These are phyloP conservation scores for Chondrus crispus DNA, from an alignment of 23 red algal genomes.

Conservation along the genomic window DNA sequence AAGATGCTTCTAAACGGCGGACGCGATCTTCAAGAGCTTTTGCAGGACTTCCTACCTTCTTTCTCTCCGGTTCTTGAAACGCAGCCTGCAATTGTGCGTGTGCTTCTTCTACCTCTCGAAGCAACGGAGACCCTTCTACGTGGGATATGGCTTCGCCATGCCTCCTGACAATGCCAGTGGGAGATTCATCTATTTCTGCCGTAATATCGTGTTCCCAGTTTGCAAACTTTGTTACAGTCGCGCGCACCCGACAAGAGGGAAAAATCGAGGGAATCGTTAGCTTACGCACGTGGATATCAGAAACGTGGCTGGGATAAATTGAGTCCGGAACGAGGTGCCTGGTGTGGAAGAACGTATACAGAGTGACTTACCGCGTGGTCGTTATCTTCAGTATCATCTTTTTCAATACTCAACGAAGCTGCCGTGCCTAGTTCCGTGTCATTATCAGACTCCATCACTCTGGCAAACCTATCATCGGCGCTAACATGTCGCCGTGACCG, in stretches of 20 bases:
- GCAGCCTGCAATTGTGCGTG: constrained; percentile 49
- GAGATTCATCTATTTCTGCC: neutral
- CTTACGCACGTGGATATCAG: too few relatives aligned
- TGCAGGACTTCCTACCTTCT: neutral
- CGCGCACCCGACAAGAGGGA: neutral
- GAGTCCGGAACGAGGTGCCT: too few relatives aligned
- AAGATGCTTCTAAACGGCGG: constrained; percentile 48
- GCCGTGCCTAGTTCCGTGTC: too few relatives aligned
- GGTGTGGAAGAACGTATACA: too few relatives aligned
- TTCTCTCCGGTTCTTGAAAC: constrained; percentile 44
- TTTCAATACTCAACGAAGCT: too few relatives aligned
- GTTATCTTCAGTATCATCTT: too few relatives aligned
- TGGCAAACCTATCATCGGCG: too few relatives aligned
- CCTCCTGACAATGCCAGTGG: neutral
- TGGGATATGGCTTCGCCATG: neutral
- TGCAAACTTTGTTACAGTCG: neutral
- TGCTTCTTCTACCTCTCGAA: constrained; percentile 56
- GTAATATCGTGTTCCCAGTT: neutral
- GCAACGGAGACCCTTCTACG: constrained; percentile 38
- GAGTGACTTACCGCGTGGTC: too few relatives aligned
- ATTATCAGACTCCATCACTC: too few relatives aligned
- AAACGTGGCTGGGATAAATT: too few relatives aligned
- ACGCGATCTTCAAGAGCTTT: constrained; percentile 37
- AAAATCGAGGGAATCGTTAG: too few relatives aligned
- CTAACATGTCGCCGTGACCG: too few relatives aligned